Evolutionary conservation across 2,329 filamentous ascomycete genomes (phyloP).

Genomic region (Coleophoma crateriformis): DNA sequence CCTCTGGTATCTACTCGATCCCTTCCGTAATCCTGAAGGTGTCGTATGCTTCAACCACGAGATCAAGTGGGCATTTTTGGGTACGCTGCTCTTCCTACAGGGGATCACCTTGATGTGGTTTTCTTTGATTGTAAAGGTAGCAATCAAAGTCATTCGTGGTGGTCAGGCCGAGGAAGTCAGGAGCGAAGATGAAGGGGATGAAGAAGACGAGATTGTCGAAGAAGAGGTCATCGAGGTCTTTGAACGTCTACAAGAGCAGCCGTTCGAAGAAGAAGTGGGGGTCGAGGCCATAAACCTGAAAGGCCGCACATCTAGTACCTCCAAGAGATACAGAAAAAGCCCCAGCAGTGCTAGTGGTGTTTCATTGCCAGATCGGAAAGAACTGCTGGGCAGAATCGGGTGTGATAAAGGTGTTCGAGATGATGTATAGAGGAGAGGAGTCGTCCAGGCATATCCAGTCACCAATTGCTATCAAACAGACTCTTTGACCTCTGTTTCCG

Average conservation of each 20-base stretch:
- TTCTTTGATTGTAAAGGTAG: conserved; percentile 78
- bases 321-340: conserved; percentile 21
- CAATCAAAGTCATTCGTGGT: conserved; percentile 72
- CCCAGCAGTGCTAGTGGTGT: conserved; percentile 23
- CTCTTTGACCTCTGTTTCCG: neutral
- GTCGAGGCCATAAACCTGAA: conserved; percentile 66
- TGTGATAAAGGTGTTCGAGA: conserved; percentile 27
- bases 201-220: conserved; percentile 48
- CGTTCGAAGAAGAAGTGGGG: conserved; percentile 70
- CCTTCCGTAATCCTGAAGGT: conserved; percentile 66
- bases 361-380: conserved; percentile 26
- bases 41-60: conserved; percentile 73
- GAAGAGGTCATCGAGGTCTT: conserved; percentile 7
- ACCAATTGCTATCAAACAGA: neutral
- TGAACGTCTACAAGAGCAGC: conserved; percentile 14
- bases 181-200: conserved; percentile 73
- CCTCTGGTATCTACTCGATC: conserved; percentile 62
- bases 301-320: conserved; percentile 26
- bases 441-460: neutral
- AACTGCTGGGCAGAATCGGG: conserved; percentile 27
- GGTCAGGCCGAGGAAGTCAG: conserved; percentile 76
- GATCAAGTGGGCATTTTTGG: conserved; percentile 73
- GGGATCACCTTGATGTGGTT: conserved; percentile 84
- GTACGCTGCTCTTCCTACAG: conserved; percentile 72
- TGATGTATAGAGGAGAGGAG: neutral